Evolutionary conservation across 169 alveolate genomes (phyloP).

Genomic region (Eimeria maxima): DNA sequence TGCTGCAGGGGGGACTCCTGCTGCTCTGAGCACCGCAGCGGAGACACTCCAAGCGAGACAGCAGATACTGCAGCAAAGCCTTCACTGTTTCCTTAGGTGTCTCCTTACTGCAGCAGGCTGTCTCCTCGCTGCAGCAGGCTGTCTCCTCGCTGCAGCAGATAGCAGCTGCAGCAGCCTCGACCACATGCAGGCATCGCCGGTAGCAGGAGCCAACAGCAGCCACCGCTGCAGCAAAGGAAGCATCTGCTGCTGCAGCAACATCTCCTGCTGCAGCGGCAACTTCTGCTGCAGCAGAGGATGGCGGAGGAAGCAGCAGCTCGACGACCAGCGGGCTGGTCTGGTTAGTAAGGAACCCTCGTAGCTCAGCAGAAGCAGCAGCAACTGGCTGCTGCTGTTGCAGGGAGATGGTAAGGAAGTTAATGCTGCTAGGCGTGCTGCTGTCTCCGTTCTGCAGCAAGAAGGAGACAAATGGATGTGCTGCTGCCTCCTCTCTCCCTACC

Average conservation of each 20-base stretch:
- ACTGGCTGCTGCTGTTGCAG: slow-evolving; percentile 23
- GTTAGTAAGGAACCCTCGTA: neutral
- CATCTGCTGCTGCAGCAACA: too few relatives aligned
- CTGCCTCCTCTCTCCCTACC: neutral
- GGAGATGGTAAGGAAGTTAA: slow-evolving; percentile 3
- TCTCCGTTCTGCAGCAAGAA: neutral
- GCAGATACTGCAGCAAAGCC: too few relatives aligned
- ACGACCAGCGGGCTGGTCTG: slow-evolving; percentile 44
- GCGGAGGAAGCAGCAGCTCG: slow-evolving; percentile 12
- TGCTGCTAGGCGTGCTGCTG: neutral
- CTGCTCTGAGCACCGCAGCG: neutral
- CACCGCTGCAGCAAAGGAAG: too few relatives aligned
- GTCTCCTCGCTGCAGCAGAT: neutral
- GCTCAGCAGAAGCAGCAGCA: neutral
- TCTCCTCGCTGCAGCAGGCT: neutral
- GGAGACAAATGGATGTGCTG: slow-evolving; percentile 8
- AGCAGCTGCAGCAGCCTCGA: slow-evolving; percentile 1
- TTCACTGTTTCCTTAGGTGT: neutral
- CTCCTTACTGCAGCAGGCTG: too few relatives aligned
- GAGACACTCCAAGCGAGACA: neutral
- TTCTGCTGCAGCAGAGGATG: too few relatives aligned
- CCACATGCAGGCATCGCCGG: slow-evolving; percentile 25
- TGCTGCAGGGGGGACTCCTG: slow-evolving; percentile 9
- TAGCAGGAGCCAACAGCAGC: neutral
- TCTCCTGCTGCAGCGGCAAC: too few relatives aligned